phyloP scores from a whole-genome alignment of 2,329 filamentous ascomycete genomes.

The Plenodomus lindquistii region DNA sequence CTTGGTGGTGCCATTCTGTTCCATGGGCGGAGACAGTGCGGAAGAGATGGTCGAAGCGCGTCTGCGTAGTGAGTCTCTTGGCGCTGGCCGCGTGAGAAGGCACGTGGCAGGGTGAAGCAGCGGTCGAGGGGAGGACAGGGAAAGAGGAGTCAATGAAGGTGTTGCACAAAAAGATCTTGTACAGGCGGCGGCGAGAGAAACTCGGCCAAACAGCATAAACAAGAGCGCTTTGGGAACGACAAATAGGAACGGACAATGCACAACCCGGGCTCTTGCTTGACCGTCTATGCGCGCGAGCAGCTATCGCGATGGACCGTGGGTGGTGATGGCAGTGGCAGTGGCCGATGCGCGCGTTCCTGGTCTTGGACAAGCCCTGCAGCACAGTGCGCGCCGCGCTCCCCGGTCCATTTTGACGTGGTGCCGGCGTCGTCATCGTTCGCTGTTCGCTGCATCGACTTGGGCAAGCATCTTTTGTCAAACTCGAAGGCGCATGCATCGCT shows the following conservation, averaged over 20 bases:
- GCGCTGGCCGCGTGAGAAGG: slow-evolving; percentile 1
- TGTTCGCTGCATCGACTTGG: not conserved
- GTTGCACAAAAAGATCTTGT: slow-evolving; percentile 31
- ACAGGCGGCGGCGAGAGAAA: slow-evolving; percentile 32
- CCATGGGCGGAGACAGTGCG: slow-evolving; percentile 45
- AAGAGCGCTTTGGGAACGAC: slow-evolving; percentile 1
- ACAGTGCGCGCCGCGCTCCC: slow-evolving; percentile 20
- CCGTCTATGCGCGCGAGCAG: not conserved
- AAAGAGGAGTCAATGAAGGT: slow-evolving; percentile 9
- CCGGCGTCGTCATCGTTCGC: not conserved
- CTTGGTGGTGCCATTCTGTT: slow-evolving; percentile 57
- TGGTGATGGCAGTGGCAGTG: not conserved
- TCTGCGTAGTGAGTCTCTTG: slow-evolving; percentile 10
- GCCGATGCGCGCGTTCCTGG: slow-evolving; percentile 1
- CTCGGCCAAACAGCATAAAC: slow-evolving; percentile 35
- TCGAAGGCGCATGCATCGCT: too few relatives aligned
- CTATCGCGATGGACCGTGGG: not conserved
- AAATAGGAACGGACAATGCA: slow-evolving; percentile 5
- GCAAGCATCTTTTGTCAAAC: too few relatives aligned
- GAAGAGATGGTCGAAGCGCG: slow-evolving; percentile 6
- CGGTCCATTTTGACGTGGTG: slow-evolving; percentile 6
- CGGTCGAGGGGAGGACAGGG: slow-evolving; percentile 9
- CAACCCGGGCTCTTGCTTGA: not conserved
- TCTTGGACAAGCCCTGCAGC: slow-evolving; percentile 19
- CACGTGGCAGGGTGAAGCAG: slow-evolving; percentile 4